These are phyloP conservation scores for Cryptosporidium felis DNA, from an alignment of 169 alveolate species.

Conservation along the genomic window DNA sequence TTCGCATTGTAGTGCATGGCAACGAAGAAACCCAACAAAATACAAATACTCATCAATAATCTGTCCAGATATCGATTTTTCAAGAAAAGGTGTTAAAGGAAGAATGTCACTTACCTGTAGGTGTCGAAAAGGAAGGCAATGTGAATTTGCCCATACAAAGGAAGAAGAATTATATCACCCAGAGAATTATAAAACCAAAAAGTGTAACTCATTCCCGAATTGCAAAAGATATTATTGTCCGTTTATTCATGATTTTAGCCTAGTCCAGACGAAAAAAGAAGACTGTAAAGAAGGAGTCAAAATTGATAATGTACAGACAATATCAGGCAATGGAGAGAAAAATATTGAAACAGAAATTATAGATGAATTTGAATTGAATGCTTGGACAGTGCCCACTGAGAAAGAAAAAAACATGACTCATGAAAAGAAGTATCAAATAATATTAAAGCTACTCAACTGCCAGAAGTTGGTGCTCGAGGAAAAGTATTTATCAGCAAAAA, in stretches of 20 bases:
- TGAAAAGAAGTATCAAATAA: slow-evolving; percentile 8
- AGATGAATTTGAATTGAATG: neutral
- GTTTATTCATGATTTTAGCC: slow-evolving; percentile 4
- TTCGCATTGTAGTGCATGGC: slow-evolving; percentile 71
- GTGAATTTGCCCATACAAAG: slow-evolving; percentile 60
- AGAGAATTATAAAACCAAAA: slow-evolving; percentile 45
- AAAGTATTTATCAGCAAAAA: slow-evolving; percentile 26
- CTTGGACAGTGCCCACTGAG: neutral
- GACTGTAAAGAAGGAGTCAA: neutral
- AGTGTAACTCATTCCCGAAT: slow-evolving; percentile 42
- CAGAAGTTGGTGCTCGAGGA: slow-evolving; percentile 44
- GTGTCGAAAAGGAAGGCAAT: slow-evolving; percentile 47
- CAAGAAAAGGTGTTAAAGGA: slow-evolving; percentile 52
- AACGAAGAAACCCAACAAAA: slow-evolving; percentile 58
- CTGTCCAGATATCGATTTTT: slow-evolving; percentile 58
- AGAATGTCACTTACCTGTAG: slow-evolving; percentile 46
- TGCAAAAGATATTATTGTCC: slow-evolving; percentile 69
- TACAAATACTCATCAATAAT: slow-evolving; percentile 32
- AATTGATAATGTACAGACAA: neutral
- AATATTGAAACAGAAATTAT: neutral
- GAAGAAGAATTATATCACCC: slow-evolving; percentile 70
- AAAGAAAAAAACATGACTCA: neutral
- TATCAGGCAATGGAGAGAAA: neutral
- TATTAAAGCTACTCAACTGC: slow-evolving; percentile 17
- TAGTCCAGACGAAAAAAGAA: neutral